A percentile compares a stretch with the other conserved stretches of the same genome.
Evolutionary conservation across 2,329 filamentous ascomycete species (phyloP).

Genomic region (Trichoderma aggressivum): DNA sequence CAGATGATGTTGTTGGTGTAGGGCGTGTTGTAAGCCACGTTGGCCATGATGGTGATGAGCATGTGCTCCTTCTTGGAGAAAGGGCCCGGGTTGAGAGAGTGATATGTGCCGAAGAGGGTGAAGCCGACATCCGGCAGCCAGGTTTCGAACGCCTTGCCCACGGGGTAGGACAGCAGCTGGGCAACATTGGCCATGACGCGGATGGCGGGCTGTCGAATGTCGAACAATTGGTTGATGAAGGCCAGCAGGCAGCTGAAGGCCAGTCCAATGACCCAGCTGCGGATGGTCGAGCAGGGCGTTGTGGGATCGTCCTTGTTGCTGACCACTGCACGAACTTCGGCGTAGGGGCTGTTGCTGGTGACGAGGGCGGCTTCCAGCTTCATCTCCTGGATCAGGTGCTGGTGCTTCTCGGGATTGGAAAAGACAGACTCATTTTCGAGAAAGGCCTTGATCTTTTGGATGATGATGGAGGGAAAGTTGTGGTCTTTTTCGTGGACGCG

Average conservation of each 20-base stretch:
- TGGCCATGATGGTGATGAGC: constrained; percentile 61
- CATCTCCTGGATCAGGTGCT: constrained; percentile 50
- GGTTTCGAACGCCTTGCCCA: constrained; percentile 50
- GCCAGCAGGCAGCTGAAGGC: constrained; percentile 47
- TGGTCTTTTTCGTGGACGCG: constrained; percentile 43
- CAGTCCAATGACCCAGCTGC: constrained; percentile 53
- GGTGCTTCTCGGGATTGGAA: constrained; percentile 44
- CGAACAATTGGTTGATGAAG: constrained; percentile 57
- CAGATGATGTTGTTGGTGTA: constrained; percentile 56
- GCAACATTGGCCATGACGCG: constrained; percentile 53
- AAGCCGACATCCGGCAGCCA: constrained; percentile 51
- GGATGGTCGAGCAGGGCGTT: constrained; percentile 52
- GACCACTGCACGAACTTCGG: constrained; percentile 55
- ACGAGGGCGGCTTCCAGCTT: constrained; percentile 54
- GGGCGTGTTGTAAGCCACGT: constrained; percentile 51
- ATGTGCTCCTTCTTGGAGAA: constrained; percentile 62
- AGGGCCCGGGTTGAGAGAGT: constrained; percentile 53
- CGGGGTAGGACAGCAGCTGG: constrained; percentile 54
- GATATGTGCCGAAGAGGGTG: constrained; percentile 43
- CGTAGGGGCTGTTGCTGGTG: constrained; percentile 54
- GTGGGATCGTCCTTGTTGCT: constrained; percentile 52
- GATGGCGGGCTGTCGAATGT: constrained; percentile 54
- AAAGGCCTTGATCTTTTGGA: constrained; percentile 41
- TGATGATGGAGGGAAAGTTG: constrained; percentile 40
- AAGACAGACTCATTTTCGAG: constrained; percentile 45